A percentile compares a stretch with the other conserved stretches of the same genome.
Conservation (phyloP, 441 rosid genomes). For the Euphorbia schlechtendalii region DNA sequence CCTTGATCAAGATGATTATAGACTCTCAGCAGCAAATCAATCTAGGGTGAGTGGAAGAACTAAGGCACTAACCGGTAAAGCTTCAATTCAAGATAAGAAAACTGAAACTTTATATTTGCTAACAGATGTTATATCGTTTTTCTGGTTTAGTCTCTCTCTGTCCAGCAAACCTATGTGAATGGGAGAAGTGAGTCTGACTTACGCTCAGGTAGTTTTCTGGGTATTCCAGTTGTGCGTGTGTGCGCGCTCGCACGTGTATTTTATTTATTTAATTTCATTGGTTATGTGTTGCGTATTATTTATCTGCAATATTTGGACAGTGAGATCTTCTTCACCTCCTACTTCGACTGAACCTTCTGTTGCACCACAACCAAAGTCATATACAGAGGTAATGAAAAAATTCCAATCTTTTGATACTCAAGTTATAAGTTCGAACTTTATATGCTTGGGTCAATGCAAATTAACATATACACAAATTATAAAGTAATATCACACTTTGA, state of each 20-base stretch:
- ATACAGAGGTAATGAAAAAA: slow-evolving; percentile 59
- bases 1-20: slow-evolving; percentile 44
- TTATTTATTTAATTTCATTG: too few species aligned
- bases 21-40: slow-evolving; percentile 25
- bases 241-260: too few species aligned
- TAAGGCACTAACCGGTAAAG: slow-evolving; percentile 12
- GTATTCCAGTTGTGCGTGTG: background rate
- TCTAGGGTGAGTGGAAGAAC: slow-evolving; percentile 45
- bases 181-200: slow-evolving; percentile 48
- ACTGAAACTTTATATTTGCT: too few species aligned
- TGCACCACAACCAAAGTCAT: slow-evolving; percentile 88
- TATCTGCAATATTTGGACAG: slow-evolving; percentile 35
- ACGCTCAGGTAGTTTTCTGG: slow-evolving; percentile 46
- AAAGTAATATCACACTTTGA: background rate
- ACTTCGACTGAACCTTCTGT: slow-evolving; percentile 40
- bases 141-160: slow-evolving; percentile 2
- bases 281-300: slow-evolving; percentile 11
- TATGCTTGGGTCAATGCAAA: background rate
- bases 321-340: slow-evolving; percentile 61
- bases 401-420: slow-evolving; percentile 5
- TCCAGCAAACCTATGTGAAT: slow-evolving; percentile 52
- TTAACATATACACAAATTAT: background rate
- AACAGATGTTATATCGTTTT: background rate
- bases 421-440: background rate
- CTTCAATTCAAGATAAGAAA: slow-evolving; percentile 9